Conservation (phyloP, 768 basidiomycete species). For the Dendrothele bispora region DNA sequence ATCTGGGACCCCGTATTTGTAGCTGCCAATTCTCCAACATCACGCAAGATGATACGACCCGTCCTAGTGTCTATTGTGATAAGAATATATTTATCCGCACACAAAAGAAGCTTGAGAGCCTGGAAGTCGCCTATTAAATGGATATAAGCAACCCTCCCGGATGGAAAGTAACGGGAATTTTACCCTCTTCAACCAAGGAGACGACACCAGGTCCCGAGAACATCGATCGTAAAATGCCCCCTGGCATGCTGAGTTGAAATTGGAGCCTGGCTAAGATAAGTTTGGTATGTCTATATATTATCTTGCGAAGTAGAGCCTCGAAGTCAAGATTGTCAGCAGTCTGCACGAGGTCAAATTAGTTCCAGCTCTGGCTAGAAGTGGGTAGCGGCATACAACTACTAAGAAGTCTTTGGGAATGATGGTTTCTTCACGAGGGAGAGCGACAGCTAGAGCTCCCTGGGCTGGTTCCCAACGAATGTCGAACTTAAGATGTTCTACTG, state of each 20-base stretch:
- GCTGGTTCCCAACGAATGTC: slow-evolving; percentile 79
- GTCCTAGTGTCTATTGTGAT: slow-evolving; percentile 80
- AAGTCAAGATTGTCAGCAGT: slow-evolving; percentile 73
- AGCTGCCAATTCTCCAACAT: slow-evolving; percentile 79
- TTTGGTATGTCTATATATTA: slow-evolving; percentile 65
- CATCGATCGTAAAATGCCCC: slow-evolving; percentile 47
- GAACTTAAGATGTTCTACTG: slow-evolving; percentile 69
- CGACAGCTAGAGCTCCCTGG: slow-evolving; percentile 62
- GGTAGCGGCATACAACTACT: slow-evolving; percentile 51
- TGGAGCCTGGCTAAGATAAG: slow-evolving; percentile 49
- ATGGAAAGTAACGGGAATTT: slow-evolving; percentile 7
- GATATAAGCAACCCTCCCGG: background rate
- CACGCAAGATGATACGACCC: slow-evolving; percentile 74
- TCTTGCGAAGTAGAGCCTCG: slow-evolving; percentile 61
- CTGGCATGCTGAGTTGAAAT: slow-evolving; percentile 56
- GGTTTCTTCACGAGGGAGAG: slow-evolving; percentile 48
- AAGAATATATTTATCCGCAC: slow-evolving; percentile 73
- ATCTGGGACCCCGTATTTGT: slow-evolving; percentile 73
- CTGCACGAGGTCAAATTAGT: slow-evolving; percentile 21
- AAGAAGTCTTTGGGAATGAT: slow-evolving; percentile 42
- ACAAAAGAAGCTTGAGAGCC: slow-evolving; percentile 68
- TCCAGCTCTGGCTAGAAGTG: background rate
- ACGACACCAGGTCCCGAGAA: slow-evolving; percentile 67
- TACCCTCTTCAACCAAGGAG: slow-evolving; percentile 56
- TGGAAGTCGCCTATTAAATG: slow-evolving; percentile 46